These are phyloP conservation scores for Melampsora americana DNA, from an alignment of 1,284 basidiomycete genomes.

Conservation along the genomic window DNA sequence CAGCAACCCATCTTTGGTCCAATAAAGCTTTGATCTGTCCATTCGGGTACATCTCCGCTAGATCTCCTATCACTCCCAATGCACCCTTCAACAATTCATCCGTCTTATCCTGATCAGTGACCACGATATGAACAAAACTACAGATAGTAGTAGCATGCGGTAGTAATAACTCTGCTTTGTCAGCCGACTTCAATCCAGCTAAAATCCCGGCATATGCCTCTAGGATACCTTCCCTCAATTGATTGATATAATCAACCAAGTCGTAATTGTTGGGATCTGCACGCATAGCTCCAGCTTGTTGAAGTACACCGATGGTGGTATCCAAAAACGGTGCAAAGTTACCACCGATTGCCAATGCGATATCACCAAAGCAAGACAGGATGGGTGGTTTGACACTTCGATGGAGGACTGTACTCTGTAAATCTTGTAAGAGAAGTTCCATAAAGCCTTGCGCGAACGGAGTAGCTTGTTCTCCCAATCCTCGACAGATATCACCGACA, in stretches of 20 bases:
- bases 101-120: constrained; percentile 77
- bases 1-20: constrained; percentile 74
- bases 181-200: constrained; percentile 78
- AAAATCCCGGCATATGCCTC: constrained; percentile 96
- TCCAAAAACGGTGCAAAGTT: constrained; percentile 84
- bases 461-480: constrained; percentile 75
- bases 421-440: constrained; percentile 82
- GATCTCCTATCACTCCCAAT: constrained; percentile 83
- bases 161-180: constrained; percentile 68
- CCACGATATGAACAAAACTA: constrained; percentile 73
- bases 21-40: constrained; percentile 77
- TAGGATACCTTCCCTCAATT: constrained; percentile 87
- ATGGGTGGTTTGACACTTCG: constrained; percentile 95
- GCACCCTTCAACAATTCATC: constrained; percentile 73
- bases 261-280: constrained; percentile 84
- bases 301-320: constrained; percentile 84
- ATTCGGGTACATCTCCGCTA: constrained; percentile 78
- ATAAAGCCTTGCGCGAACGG: constrained; percentile 85
- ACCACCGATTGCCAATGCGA: constrained; percentile 82
- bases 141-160: constrained; percentile 74
- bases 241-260: constrained; percentile 84
- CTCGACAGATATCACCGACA: constrained; percentile 90
- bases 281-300: constrained; percentile 80
- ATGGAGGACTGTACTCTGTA: constrained; percentile 85
- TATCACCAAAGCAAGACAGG: constrained; percentile 91